Evolutionary conservation across 2,329 filamentous ascomycete genomes (phyloP).

Genomic region (Microcera coccophila): DNA sequence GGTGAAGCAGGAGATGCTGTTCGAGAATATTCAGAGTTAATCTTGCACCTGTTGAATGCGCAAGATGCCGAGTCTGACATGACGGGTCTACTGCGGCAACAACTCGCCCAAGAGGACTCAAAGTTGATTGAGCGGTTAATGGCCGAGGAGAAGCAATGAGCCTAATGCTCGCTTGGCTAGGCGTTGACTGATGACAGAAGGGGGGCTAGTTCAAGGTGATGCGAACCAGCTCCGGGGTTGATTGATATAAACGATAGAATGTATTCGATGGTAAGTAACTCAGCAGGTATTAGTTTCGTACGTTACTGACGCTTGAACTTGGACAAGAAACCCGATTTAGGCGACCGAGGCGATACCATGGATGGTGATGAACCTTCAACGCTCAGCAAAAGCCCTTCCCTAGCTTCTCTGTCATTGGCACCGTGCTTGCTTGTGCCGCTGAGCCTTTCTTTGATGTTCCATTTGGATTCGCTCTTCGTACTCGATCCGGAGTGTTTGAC

Average conservation of each 20-base stretch:
- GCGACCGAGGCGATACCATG: constrained; percentile 29
- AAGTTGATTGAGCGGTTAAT: constrained; percentile 49
- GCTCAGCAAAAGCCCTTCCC: background rate
- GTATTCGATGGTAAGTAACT: constrained; percentile 17
- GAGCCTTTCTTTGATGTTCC: constrained; percentile 44
- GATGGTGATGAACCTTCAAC: constrained; percentile 5
- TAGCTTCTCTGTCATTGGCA: constrained; percentile 20
- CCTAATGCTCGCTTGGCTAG: background rate
- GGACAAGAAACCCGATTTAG: constrained; percentile 39
- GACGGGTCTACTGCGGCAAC: constrained; percentile 39
- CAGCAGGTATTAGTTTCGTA: constrained; percentile 2
- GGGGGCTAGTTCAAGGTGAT: background rate
- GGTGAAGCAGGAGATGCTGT: constrained; percentile 57
- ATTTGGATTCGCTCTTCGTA: constrained; percentile 45
- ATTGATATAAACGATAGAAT: constrained; percentile 16
- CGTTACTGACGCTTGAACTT: constrained; percentile 41
- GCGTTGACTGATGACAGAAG: constrained; percentile 2
- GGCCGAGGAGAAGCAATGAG: constrained; percentile 39
- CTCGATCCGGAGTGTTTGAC: background rate
- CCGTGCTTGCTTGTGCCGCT: constrained; percentile 32
- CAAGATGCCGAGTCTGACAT: constrained; percentile 30
- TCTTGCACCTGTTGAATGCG: constrained; percentile 46
- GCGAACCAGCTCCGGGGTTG: constrained; percentile 1
- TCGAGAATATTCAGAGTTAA: constrained; percentile 57
- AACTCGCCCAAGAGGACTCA: constrained; percentile 46